Evolutionary conservation across 345 rosid genomes (phyloP), one percentile per base, ranked within the genome.

Genomic region (Chamaenerion angustifolium): DNA sequence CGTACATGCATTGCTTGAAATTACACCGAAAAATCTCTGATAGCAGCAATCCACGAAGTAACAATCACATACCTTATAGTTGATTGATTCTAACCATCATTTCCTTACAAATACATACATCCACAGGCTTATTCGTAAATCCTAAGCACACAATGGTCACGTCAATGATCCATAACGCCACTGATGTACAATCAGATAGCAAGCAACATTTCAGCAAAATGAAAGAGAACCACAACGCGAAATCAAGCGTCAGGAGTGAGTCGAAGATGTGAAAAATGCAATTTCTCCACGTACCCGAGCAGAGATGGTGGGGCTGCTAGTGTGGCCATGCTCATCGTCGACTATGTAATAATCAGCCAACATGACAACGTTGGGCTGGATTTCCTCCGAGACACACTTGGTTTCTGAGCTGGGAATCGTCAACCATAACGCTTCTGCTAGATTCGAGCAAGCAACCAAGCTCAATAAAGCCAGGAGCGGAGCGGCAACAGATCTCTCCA

Each of bases 301-400:
- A 16, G 89, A 65, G 62, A 88, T 37, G 51, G 74, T 47, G 50
- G 59, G 9, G 15, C 76, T 67, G 19, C 56, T 50, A 37, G 66
- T 52, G 25, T 74, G 71, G 12, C 80, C 83, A 21, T 73, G 61
- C 1, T 67, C 74, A 43, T 82, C 93, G 55, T 78, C 82, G 61
- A 88, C 68, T 48, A 82, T 81, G 59, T 71, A 70, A 64, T 80
- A 88, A 69, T 85, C 84, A 37, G 86, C 83, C 59, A 88, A 62
- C 50, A 88, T 93, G 51, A 88, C 82, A 21, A 82, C 85, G 86
- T 75, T 71, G 73, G 51, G 71, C 40, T 80, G 88, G 65, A 88
- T 85, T 76, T 85, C 97, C 86, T 88, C 97, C 13, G 95, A 88
- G 12, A 88, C 71, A 43, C 97, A 88, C 86, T 88, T 88, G 44